Evolutionary conservation across 768 basidiomycete genomes (phyloP), one percentile per base, ranked within the genome.

Genomic region (Leccinum incarnatum): DNA sequence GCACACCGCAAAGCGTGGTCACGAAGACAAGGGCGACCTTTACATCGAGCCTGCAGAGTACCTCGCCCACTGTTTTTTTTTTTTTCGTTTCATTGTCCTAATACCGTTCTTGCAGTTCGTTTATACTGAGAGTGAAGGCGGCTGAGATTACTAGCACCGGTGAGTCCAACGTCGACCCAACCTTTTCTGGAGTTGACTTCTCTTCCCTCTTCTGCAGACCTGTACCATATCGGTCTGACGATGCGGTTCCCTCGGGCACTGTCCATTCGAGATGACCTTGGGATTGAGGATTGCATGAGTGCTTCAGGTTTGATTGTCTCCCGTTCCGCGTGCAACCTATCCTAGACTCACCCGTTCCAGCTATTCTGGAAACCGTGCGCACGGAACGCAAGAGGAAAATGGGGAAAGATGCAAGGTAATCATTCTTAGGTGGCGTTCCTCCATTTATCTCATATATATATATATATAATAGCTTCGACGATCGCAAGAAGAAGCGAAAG

Each of bases 201-300:
- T 32, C 42, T 45, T 45, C 42, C 19, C 9, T 19, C 42, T 42
- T 42, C 56, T 40, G 63, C 60, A 86, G 95, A 93, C 63, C 87
- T 86, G 64, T 98, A 93, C 65, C 89, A 89, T 54, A 71, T 94
- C 62, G 89, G 88, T 4, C 84, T 88, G 61, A 98, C 96, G 0
- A 89, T 99, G 85, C 87, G 97, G 21, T 99, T 99, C 69, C 96
- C 97, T 48, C 83, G 95, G 57, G 93, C 91, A 15, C 66, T 93
- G 49, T 69, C 74, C 3, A 93, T 95, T 59, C 83, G 93, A 23
- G 90, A 91, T 52, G 94, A 97, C 65, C 78, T 92, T 19, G 81
- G 71, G 34, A 76, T 85, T 45, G 82, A 81, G 1, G 91, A 93
- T 65, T 92, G 90, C 69, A 81, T 88, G 82, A 78, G 83, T 10